Conservation (phyloP, 257 asterid genomes). For the Solanum virginianum region DNA sequence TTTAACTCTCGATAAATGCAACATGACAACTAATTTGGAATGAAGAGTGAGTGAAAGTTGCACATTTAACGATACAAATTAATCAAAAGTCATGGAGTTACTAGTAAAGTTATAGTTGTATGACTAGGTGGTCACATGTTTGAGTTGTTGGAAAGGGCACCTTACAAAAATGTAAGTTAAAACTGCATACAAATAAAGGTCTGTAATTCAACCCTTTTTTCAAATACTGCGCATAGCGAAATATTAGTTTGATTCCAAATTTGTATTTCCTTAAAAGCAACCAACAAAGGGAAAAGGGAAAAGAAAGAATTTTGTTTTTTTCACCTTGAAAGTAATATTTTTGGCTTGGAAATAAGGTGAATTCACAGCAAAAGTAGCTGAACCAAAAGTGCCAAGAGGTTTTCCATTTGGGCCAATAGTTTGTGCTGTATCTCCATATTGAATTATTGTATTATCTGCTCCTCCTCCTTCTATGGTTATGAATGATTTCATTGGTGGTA, state of each 20-base stretch:
- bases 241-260: not conserved
- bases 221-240: not conserved
- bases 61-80: not conserved
- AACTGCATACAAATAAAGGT: no score
- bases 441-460: conserved; percentile 62
- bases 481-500: conserved; percentile 52
- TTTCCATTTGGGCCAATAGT: conserved; percentile 54
- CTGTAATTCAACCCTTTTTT: no score
- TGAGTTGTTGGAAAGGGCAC: rapidly evolving
- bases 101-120: not conserved
- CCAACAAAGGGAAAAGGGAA: not conserved
- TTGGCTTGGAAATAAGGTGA: conserved; percentile 73
- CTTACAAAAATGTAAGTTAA: no score
- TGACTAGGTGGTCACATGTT: not conserved
- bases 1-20: not conserved
- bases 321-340: conserved; percentile 76
- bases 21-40: not conserved
- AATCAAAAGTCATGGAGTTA: rapidly evolving
- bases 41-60: not conserved
- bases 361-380: conserved; percentile 91
- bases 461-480: conserved; percentile 71
- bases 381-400: conserved; percentile 77
- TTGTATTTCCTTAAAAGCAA: not conserved
- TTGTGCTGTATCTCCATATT: conserved; percentile 89
- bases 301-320: not conserved